These are phyloP conservation scores for Medicago ruthenica DNA, from an alignment of 306 rosid species.

Conservation along the genomic window DNA sequence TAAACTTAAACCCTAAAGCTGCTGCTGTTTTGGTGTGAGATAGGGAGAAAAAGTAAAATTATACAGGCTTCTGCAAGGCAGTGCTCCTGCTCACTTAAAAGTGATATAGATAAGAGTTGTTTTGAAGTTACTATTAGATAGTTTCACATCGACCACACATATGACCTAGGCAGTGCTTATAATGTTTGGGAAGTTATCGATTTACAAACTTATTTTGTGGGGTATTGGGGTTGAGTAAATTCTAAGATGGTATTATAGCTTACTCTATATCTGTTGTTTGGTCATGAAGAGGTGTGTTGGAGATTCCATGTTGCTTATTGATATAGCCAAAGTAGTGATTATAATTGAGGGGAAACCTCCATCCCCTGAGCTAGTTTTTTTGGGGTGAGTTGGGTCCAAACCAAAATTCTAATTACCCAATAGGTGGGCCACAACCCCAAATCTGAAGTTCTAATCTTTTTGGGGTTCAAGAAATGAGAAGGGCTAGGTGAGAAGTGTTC, in stretches of 20 bases:
- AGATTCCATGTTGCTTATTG: background rate
- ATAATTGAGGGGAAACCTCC: background rate
- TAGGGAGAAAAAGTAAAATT: background rate
- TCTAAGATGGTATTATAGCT: background rate
- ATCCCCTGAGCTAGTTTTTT: background rate
- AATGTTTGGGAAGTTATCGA: background rate
- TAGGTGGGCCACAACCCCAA: background rate
- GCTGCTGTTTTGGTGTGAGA: background rate
- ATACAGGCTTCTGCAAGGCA: background rate
- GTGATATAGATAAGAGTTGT: background rate
- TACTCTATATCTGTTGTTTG: background rate
- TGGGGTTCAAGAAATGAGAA: slow-evolving; percentile 18
- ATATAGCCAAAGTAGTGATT: background rate
- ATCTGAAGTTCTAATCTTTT: slow-evolving; percentile 2
- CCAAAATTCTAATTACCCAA: too few species aligned
- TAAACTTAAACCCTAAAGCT: background rate
- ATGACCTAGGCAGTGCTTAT: background rate
- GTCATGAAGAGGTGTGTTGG: background rate
- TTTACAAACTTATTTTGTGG: background rate
- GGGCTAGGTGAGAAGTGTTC: slow-evolving; percentile 10
- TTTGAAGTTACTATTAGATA: slow-evolving; percentile 3
- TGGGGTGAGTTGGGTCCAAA: background rate
- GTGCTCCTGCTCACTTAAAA: background rate
- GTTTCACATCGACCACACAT: background rate
- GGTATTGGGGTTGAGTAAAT: background rate